Conservation (phyloP, 108 stramenopile species). For the Nannochloropsis salina region DNA sequence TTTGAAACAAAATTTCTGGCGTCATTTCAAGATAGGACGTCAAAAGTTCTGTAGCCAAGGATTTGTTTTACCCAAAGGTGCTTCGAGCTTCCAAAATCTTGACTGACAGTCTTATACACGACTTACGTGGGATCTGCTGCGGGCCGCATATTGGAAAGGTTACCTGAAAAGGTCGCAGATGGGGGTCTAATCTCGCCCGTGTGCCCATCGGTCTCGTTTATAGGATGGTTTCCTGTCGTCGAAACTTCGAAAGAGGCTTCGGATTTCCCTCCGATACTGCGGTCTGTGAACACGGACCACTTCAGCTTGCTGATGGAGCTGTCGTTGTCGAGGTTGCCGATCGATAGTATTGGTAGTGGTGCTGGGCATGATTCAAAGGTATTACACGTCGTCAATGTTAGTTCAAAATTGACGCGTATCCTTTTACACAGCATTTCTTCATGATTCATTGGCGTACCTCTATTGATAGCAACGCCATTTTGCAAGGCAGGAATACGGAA, state of each 20-base stretch:
- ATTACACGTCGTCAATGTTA: no score
- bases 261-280: slow-evolving; percentile 3
- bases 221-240: background rate
- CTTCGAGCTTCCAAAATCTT: no score
- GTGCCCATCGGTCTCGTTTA: background rate
- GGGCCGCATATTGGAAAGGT: background rate
- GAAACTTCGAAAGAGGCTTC: background rate
- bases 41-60: no score
- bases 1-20: no score
- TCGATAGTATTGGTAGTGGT: background rate
- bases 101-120: background rate
- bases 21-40: no score
- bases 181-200: background rate
- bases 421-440: no score
- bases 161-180: background rate
- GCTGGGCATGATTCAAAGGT: background rate
- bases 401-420: no score
- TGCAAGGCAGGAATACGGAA: no score
- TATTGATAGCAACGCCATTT: no score
- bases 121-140: background rate
- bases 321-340: background rate
- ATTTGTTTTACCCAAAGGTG: no score
- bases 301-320: background rate
- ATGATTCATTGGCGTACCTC: no score
- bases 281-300: slow-evolving; percentile 8